Conservation (phyloP, 1,139 yeast genomes). For the Suhomyces guaymorum region DNA sequence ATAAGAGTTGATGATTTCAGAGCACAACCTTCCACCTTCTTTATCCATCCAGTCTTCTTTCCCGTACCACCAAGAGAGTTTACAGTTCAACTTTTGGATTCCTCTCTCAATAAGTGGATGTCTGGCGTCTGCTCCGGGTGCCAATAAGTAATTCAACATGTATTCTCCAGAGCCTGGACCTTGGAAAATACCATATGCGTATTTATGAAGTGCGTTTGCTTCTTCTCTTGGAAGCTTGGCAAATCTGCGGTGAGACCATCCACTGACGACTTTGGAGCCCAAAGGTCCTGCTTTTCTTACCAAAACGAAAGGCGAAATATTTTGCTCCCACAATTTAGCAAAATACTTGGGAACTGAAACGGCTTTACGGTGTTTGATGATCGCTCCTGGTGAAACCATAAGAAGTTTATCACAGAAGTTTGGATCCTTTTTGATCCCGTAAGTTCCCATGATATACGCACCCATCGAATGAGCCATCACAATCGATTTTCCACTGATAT, state of each 20-base stretch:
- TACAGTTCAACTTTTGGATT: slow-evolving; percentile 49
- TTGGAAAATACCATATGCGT: slow-evolving; percentile 70
- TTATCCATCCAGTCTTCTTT: slow-evolving; percentile 78
- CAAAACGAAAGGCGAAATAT: slow-evolving; percentile 67
- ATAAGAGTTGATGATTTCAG: slow-evolving; percentile 34
- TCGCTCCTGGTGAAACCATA: slow-evolving; percentile 68
- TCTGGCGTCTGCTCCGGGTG: slow-evolving; percentile 77
- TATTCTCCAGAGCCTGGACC: slow-evolving; percentile 77
- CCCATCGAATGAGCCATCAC: slow-evolving; percentile 67
- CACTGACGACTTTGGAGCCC: slow-evolving; percentile 72
- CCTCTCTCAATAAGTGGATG: slow-evolving; percentile 56
- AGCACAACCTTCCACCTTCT: slow-evolving; percentile 52
- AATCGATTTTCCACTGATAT: slow-evolving; percentile 30
- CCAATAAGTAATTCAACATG: slow-evolving; percentile 63
- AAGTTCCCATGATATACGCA: slow-evolving; percentile 53
- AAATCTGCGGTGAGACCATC: slow-evolving; percentile 74
- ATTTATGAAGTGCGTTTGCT: slow-evolving; percentile 58
- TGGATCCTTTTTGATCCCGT: slow-evolving; percentile 46
- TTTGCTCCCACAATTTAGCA: slow-evolving; percentile 64
- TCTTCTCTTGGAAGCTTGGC: slow-evolving; percentile 41
- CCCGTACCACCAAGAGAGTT: slow-evolving; percentile 71
- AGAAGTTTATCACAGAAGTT: slow-evolving; percentile 47
- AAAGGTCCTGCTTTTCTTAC: slow-evolving; percentile 65
- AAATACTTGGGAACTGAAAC: slow-evolving; percentile 63
- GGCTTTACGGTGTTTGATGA: slow-evolving; percentile 45